Evolutionary conservation across 2,329 filamentous ascomycete genomes (phyloP).

Genomic region (Venturia oleaginea): DNA sequence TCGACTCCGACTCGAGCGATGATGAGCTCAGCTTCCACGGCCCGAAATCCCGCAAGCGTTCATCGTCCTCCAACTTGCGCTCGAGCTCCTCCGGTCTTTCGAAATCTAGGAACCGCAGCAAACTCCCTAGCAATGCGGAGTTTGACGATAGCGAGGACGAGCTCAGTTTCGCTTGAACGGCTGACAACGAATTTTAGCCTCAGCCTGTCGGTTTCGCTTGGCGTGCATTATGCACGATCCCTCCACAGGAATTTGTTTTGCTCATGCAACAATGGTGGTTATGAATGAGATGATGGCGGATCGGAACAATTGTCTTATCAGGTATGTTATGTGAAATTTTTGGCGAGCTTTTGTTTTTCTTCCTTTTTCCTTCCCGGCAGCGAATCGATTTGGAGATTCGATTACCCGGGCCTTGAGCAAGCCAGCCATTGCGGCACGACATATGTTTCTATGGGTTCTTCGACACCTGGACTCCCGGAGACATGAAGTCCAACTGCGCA

Average conservation of each 20-base stretch:
- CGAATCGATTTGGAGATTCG: background rate
- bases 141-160: background rate
- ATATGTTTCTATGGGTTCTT: background rate
- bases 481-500: background rate
- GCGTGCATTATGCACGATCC: background rate
- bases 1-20: background rate
- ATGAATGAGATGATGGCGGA: constrained; percentile 1
- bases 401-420: background rate
- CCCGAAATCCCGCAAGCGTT: background rate
- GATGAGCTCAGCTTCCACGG: constrained; percentile 5
- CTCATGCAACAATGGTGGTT: background rate
- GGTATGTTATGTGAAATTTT: background rate
- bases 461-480: background rate
- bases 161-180: background rate
- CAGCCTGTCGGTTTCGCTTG: constrained; percentile 4
- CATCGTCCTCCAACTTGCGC: background rate
- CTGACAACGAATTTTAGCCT: background rate
- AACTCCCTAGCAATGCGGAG: background rate
- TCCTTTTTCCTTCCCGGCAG: background rate
- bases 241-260: background rate
- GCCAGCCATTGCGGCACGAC: background rate
- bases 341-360: background rate
- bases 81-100: background rate
- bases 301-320: background rate
- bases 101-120: background rate